Base-by-base conservation (phyloP, 257 asterid species). In the Solanum microdontum region DNA sequence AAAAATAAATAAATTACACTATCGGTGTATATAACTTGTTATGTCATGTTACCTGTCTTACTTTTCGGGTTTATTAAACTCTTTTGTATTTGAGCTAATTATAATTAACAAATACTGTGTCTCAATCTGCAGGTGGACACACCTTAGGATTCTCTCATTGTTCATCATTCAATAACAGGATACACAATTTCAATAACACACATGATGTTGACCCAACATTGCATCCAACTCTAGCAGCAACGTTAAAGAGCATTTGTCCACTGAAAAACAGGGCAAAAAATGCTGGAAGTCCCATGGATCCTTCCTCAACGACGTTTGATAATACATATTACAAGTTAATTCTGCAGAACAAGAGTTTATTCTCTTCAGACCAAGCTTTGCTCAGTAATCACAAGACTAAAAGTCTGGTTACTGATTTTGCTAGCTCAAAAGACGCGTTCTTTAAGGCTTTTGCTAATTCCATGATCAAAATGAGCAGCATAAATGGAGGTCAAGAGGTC, bases 101-200 rank as follows among this genome's bases (percentile, higher is more conserved):
- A 33, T 23, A 77, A 77, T 43, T 43, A 45, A 40, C 26, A 80
- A 26, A 80, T 19, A 14, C 9, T 14, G 9, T 45, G 68, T 13
- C 3, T 7, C 28, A 34, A 39, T 82, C 60, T 86, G 90, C 93
- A 93, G 99, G 99, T 68, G 98, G 91, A 13, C 99, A 96, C 91
- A 96, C 98, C 1, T 66, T 96, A 24, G 99, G 99, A 24, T 95
- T 96, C 86, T 91, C 99, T 5, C 99, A 96, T 51, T 96, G 99
- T 88, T 92, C 99, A 8, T 92, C 98, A 32, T 95, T 95, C 87
- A 83, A 90, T 45, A 90, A 85, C 43, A 85, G 99, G 43, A 90
- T 95, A 88, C 92, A 86, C 90, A 93, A 91, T 90, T 96, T 94
- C 94, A 93, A 94, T 90, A 62, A 93, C 0, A 96, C 94, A 87